Evolutionary conservation across 352 stramenopile species (phyloP).

Genomic region (Pythium volutum): DNA sequence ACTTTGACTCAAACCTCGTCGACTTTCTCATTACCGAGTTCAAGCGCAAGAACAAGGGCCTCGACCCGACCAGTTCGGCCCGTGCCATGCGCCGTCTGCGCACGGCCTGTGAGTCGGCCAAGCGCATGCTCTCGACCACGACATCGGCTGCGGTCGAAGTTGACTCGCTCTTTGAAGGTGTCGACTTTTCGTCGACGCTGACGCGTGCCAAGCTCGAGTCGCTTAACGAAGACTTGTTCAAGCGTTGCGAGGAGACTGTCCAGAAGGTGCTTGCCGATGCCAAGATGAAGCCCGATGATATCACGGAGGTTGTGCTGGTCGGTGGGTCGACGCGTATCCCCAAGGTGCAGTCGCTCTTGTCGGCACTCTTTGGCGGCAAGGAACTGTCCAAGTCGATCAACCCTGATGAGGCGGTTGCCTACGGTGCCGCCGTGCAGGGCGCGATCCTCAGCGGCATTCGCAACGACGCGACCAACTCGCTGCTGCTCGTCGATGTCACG

Average conservation of each 20-base stretch:
- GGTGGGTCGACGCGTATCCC: slow-evolving; percentile 60
- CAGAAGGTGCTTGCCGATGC: slow-evolving; percentile 88
- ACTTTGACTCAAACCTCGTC: slow-evolving; percentile 95
- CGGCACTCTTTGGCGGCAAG: slow-evolving; percentile 60
- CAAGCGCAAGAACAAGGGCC: slow-evolving; percentile 90
- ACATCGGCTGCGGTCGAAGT: slow-evolving; percentile 94
- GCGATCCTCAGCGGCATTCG: slow-evolving; percentile 67
- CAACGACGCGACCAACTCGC: slow-evolving; percentile 73
- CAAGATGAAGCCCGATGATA: slow-evolving; percentile 87
- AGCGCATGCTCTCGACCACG: slow-evolving; percentile 92
- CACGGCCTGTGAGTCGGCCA: slow-evolving; percentile 96
- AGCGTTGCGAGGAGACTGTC: slow-evolving; percentile 91
- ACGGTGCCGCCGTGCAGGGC: slow-evolving; percentile 72
- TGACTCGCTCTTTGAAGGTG: slow-evolving; percentile 91
- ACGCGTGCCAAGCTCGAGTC: slow-evolving; percentile 95
- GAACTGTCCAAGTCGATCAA: slow-evolving; percentile 76
- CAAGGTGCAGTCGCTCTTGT: slow-evolving; percentile 50
- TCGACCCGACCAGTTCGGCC: slow-evolving; percentile 92
- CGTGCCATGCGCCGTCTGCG: slow-evolving; percentile 94
- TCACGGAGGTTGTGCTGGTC: slow-evolving; percentile 88
- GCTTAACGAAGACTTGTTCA: slow-evolving; percentile 93
- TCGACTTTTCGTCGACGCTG: slow-evolving; percentile 92
- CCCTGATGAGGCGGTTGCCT: slow-evolving; percentile 76
- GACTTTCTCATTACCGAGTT: slow-evolving; percentile 93
- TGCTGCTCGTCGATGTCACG: slow-evolving; percentile 90